Base-by-base conservation (phyloP, 495 filamentous ascomycete species). In the Podospora tetraspora region DNA sequence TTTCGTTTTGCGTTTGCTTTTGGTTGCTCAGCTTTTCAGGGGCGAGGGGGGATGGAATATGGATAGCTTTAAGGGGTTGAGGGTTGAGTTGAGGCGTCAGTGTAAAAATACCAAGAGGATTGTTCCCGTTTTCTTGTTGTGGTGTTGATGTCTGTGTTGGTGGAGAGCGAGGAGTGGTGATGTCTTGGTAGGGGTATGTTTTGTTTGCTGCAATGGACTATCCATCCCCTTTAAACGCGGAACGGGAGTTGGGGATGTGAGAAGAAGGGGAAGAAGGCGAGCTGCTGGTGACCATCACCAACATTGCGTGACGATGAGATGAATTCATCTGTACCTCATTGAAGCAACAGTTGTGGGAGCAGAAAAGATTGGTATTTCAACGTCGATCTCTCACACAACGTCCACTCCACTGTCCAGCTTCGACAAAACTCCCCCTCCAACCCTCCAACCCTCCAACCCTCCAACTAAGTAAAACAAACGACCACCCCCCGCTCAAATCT, bases 401-500 rank as follows among this genome's bases (percentile, higher is more conserved):
- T 6, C 3, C 13, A 37, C 13, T 16, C 34, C 34, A 12, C n/a
- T 6, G 12, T 16, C 34, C 34, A 37, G 3, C 34, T 13, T 16
- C 22, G 5, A n/a, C 59, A 30, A 61, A 1, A 30, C 34, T 13
- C 12, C 34, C 6, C 12, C 34, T 37, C 12, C 27, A 27, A 0
- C 27, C 27, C 25, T 27, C 25, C 27, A 27, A 27, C 27, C 12
- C 34, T 37, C 12, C 27, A 27, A 0, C 27, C 27, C 25, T 27
- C 25, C 27, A 27, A 27, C 27, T 27, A 5, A n/a, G n/a, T n/a
- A 27, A 27, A 27, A 27, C 27, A 0, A 27, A 27, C 3, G 6
- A 27, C 27, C 16, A 3, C 24, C 63, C 23, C 11, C 16, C 25
- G 12, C 13, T n/a, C 77, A 89, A 60, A 88, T 69, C 71, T 84